phyloP scores from a whole-genome alignment of 805 yeast species.

The Saturnispora gosingensis region DNA sequence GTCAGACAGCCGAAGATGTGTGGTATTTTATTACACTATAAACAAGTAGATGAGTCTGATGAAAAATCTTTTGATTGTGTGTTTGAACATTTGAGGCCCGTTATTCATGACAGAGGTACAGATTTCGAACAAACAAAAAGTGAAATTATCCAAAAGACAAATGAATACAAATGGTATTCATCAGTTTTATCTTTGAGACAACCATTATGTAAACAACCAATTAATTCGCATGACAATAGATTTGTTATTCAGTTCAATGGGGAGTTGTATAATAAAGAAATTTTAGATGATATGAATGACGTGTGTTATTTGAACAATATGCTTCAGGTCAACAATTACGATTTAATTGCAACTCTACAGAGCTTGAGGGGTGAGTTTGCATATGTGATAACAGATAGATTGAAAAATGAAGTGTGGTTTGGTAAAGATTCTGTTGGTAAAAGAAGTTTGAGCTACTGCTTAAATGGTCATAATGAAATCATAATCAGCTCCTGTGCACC shows the following conservation, averaged over 20 bases:
- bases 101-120: slow-evolving; percentile 55
- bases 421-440: slow-evolving; percentile 82
- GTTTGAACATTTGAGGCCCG: slow-evolving; percentile 33
- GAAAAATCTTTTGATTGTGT: background rate
- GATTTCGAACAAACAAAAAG: slow-evolving; percentile 35
- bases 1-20: slow-evolving; percentile 33
- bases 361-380: slow-evolving; percentile 79
- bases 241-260: slow-evolving; percentile 77
- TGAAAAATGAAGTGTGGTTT: slow-evolving; percentile 42
- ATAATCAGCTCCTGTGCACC: slow-evolving; percentile 42
- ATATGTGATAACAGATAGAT: slow-evolving; percentile 40
- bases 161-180: slow-evolving; percentile 35
- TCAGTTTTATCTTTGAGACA: slow-evolving; percentile 74
- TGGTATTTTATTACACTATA: slow-evolving; percentile 39
- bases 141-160: slow-evolving; percentile 11
- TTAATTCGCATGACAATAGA: slow-evolving; percentile 22
- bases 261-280: slow-evolving; percentile 63
- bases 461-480: slow-evolving; percentile 26
- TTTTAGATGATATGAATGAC: slow-evolving; percentile 45
- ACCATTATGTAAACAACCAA: slow-evolving; percentile 75
- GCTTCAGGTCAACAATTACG: slow-evolving; percentile 16
- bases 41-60: slow-evolving; percentile 1
- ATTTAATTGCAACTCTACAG: slow-evolving; percentile 35
- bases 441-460: slow-evolving; percentile 53
- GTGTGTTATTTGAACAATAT: slow-evolving; percentile 40